phyloP scores from a whole-genome alignment of 2,329 filamentous ascomycete genomes.

The Bipolaris sorokiniana region DNA sequence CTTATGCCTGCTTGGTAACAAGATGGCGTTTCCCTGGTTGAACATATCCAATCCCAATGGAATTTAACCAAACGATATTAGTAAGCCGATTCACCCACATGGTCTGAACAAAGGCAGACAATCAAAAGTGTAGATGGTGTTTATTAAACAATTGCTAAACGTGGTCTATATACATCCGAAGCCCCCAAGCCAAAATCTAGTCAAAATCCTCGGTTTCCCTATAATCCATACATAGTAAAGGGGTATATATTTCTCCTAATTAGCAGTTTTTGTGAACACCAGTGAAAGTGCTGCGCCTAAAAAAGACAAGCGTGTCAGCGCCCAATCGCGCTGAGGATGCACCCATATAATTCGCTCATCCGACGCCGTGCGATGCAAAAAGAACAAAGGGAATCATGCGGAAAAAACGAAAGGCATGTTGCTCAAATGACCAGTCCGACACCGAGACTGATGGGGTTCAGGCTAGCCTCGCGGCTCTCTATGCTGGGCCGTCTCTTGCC shows the following conservation, averaged over 20 bases:
- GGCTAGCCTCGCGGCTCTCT: conserved; percentile 24
- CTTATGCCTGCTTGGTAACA: too few relatives aligned
- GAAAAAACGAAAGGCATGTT: not conserved
- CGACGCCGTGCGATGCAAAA: not conserved
- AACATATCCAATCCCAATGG: too few relatives aligned
- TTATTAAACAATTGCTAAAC: not conserved
- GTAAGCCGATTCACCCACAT: not conserved
- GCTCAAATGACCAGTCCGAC: conserved; percentile 34
- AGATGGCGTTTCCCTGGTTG: too few relatives aligned
- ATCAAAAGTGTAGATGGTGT: not conserved
- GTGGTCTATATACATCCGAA: not conserved
- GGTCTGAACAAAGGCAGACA: not conserved
- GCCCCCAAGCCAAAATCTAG: not conserved
- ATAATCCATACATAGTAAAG: conserved; percentile 11
- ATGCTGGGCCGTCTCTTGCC: conserved; percentile 33
- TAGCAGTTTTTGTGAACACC: not conserved
- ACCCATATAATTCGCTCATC: not conserved
- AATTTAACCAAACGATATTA: not conserved
- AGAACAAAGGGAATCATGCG: not conserved
- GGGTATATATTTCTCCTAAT: not conserved
- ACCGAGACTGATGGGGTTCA: conserved; percentile 30
- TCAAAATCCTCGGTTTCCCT: not conserved
- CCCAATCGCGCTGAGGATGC: not conserved
- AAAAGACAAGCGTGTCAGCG: not conserved
- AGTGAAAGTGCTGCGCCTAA: not conserved